These are phyloP conservation scores for Inonotus hispidus DNA, from an alignment of 1,284 basidiomycete species.

Conservation along the genomic window DNA sequence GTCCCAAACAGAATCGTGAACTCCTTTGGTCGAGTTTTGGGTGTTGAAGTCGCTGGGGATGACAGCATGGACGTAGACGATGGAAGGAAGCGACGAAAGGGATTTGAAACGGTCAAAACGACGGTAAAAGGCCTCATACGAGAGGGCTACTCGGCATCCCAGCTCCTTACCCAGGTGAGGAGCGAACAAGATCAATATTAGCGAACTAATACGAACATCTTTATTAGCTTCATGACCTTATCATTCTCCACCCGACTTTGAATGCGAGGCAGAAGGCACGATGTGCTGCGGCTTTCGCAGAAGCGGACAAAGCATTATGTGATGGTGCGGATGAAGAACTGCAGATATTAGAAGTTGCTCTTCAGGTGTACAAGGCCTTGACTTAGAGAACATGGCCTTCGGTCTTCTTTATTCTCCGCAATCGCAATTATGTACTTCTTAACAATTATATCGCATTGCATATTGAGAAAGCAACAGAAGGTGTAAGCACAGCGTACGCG, in stretches of 20 bases:
- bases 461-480: conserved; percentile 7
- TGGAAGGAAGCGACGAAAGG: conserved; percentile 28
- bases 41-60: conserved; percentile 55
- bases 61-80: conserved; percentile 49
- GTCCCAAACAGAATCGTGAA: conserved; percentile 77
- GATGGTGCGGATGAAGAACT: conserved; percentile 99
- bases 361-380: conserved; percentile 68
- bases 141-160: conserved; percentile 91
- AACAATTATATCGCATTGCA: conserved; percentile 7
- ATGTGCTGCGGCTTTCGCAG: conserved; percentile 84
- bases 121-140: conserved; percentile 76
- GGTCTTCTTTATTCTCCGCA: neutral
- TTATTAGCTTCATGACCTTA: conserved; percentile 81
- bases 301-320: conserved; percentile 93
- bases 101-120: conserved; percentile 68
- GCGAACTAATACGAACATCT: conserved; percentile 6
- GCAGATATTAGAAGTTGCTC: conserved; percentile 85
- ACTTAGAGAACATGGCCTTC: conserved; percentile 5
- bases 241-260: conserved; percentile 79
- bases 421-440: neutral
- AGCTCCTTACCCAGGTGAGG: conserved; percentile 82
- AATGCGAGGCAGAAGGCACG: conserved; percentile 78
- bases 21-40: conserved; percentile 68
- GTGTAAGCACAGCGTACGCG: conserved; percentile 9
- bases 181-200: neutral